phyloP scores from a whole-genome alignment of 805 yeast genomes.

The Metschnikowia kunwiensis region DNA sequence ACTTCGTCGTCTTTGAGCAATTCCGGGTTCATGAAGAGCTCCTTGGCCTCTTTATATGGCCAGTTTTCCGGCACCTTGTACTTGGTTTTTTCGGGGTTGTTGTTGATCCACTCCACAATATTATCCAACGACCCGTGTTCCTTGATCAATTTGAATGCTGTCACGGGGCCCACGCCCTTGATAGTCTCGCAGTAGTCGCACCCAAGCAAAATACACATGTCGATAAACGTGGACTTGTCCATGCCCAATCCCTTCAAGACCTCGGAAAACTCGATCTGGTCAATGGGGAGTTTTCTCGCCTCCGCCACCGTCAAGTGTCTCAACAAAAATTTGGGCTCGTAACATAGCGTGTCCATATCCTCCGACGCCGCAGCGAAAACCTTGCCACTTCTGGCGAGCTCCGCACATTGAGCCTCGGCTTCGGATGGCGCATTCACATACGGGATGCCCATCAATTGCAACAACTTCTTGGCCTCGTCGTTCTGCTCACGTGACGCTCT shows the following conservation, averaged over 20 bases:
- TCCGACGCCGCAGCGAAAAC: constrained; percentile 98
- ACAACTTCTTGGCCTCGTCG: constrained; percentile 82
- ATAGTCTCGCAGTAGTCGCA: constrained; percentile 98
- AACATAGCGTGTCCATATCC: constrained; percentile 98
- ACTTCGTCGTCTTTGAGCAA: constrained; percentile 60
- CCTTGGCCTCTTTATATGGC: constrained; percentile 88
- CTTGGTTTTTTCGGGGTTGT: constrained; percentile 54
- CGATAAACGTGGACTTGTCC: constrained; percentile 73
- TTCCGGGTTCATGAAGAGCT: constrained; percentile 80
- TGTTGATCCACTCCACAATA: constrained; percentile 61
- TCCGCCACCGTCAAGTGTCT: constrained; percentile 93
- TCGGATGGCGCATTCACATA: constrained; percentile 93
- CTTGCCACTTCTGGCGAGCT: constrained; percentile 80
- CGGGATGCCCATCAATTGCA: constrained; percentile 93
- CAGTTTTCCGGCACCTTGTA: constrained; percentile 89
- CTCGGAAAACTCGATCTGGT: constrained; percentile 66
- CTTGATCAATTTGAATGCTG: constrained; percentile 82
- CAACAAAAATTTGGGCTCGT: constrained; percentile 76
- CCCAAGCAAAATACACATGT: constrained; percentile 87
- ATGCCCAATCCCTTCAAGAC: constrained; percentile 78
- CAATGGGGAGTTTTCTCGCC: constrained; percentile 87
- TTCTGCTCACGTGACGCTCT: constrained; percentile 87
- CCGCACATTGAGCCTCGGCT: constrained; percentile 99
- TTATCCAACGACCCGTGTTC: constrained; percentile 82
- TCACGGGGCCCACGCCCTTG: constrained; percentile 93